phyloP scores from a whole-genome alignment of 352 stramenopile genomes.

The Blastocystis sp. region DNA sequence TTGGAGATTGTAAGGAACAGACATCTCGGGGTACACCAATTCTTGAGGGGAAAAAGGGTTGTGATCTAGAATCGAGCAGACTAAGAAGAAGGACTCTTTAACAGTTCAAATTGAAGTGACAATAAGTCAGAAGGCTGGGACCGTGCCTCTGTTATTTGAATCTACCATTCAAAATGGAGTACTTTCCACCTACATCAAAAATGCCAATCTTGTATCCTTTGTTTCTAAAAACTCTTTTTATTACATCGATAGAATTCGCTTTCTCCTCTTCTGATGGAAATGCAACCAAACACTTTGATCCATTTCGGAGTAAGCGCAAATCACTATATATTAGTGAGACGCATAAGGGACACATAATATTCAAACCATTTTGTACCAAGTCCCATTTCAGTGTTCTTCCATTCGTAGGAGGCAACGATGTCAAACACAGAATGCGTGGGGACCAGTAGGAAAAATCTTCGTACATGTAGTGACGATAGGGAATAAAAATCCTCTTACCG shows the following conservation, averaged over 20 bases:
- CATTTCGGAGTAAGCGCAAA: background rate
- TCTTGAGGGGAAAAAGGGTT: background rate
- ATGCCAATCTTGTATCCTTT: background rate
- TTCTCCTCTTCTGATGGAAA: background rate
- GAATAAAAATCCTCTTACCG: background rate
- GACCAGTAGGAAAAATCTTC: background rate
- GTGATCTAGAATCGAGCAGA: background rate
- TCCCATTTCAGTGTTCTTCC: background rate
- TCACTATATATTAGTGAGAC: background rate
- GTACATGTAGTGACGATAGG: background rate
- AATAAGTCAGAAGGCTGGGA: background rate
- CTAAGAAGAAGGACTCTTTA: background rate
- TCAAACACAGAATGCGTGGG: background rate
- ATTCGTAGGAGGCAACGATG: background rate
- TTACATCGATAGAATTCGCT: background rate
- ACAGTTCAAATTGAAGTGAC: background rate
- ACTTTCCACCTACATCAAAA: background rate
- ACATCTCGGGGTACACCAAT: background rate
- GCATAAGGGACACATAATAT: background rate
- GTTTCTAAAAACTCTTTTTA: background rate
- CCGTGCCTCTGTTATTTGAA: background rate
- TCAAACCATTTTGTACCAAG: background rate
- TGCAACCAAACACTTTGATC: background rate
- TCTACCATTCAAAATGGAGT: background rate
- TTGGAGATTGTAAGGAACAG: background rate